Base-by-base conservation (phyloP, 2,329 filamentous ascomycete genomes). In the Madurella fahalii region DNA sequence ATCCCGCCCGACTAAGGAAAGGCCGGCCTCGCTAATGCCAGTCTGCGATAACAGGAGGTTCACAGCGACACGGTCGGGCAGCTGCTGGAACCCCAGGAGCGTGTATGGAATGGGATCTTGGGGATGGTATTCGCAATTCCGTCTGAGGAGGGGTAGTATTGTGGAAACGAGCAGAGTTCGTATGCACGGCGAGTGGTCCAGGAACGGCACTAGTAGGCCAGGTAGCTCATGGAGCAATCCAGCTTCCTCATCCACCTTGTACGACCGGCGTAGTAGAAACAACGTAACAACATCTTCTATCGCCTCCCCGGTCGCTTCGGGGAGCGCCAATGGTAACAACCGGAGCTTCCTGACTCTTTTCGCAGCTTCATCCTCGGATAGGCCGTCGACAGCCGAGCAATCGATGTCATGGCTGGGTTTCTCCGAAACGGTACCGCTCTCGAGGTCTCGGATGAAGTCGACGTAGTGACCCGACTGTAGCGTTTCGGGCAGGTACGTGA, bases 401-500 rank as follows among this genome's bases (percentile, higher is more conserved):
- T 89, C 83, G 44, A 89, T 65, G 15, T 78, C 72, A 41, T 72
- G 64, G 20, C 73, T 66, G 30, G 68, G 60, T 31, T 68, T 63
- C 18, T 74, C 68, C 30, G 73, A 68, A 40, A 80, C 72, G 17
- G 77, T 69, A 49, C 73, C 74, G 4, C 72, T 72, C 40, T 74
- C 76, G 57, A 91, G 71, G 50, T 83, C 77, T 62, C 79, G 70
- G 16, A 91, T 65, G 49, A 89, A 80, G 13, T 74, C 73, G 16
- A 82, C 73, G 66, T 92, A 92, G 44, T 75, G 68, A n/a, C 71
- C 71, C 5, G 89, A 83, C 5, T 80, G 80, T 5, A 83, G 66
- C 42, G 80, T 85, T 69, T 93, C 89, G 25, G 90, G 90, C 1
- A 95, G 77, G 66, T 86, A 89, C 17, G 86, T 89, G 44, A 95